Conservation (phyloP, 306 rosid genomes). For the Malus asiatica region DNA sequence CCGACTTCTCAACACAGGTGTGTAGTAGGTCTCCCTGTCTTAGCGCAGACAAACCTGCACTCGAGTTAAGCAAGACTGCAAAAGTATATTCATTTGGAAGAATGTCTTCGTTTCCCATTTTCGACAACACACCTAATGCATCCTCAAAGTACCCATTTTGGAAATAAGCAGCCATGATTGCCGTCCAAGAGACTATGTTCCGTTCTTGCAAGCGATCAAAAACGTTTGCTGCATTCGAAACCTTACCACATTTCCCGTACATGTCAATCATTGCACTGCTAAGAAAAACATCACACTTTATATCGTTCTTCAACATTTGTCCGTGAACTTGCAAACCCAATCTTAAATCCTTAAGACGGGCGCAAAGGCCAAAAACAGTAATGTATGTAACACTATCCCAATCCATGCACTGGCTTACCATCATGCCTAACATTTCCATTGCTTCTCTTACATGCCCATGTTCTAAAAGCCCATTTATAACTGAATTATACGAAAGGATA, state of each 20-base stretch:
- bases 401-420: slow-evolving; percentile 25
- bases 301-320: slow-evolving; percentile 31
- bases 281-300: slow-evolving; percentile 35
- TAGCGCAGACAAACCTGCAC: slow-evolving; percentile 48
- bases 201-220: slow-evolving; percentile 30
- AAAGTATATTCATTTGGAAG: slow-evolving; percentile 48
- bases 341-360: slow-evolving; percentile 38
- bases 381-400: slow-evolving; percentile 58
- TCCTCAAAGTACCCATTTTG: slow-evolving; percentile 57
- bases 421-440: slow-evolving; percentile 33
- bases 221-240: slow-evolving; percentile 32
- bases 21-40: slow-evolving; percentile 50
- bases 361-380: slow-evolving; percentile 44
- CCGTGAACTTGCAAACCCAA: slow-evolving; percentile 50
- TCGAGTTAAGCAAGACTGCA: slow-evolving; percentile 49
- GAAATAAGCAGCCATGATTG: slow-evolving; percentile 49
- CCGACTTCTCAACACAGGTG: slow-evolving; percentile 41
- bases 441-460: slow-evolving; percentile 30
- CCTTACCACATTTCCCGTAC: slow-evolving; percentile 60
- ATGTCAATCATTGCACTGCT: slow-evolving; percentile 50
- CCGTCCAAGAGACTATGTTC: slow-evolving; percentile 58
- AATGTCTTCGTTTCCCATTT: slow-evolving; percentile 40
- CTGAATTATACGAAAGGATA: slow-evolving; percentile 40
- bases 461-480: slow-evolving; percentile 40
- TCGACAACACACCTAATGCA: slow-evolving; percentile 32